Percentiles rank a stretch among this genome's conserved stretches.
These are phyloP conservation scores for Carex pumila DNA, from an alignment of 176 grass and related monocot species.

Conservation along the genomic window DNA sequence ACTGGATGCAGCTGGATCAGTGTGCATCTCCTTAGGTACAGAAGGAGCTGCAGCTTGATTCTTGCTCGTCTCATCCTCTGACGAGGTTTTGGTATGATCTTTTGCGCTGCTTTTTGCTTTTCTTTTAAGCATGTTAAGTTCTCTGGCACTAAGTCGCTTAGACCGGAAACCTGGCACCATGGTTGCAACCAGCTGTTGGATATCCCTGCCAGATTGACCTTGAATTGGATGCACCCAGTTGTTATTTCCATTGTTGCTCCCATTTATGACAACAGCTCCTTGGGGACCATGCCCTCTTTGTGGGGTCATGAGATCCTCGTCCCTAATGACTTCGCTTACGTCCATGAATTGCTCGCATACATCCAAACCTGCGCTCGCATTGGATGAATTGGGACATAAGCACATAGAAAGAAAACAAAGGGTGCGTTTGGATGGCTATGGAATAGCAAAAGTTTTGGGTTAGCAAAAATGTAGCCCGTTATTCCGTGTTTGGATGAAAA, in stretches of 20 bases:
- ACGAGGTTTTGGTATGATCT: conserved; percentile 74
- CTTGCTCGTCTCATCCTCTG: conserved; percentile 64
- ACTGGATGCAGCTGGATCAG: conserved; percentile 35
- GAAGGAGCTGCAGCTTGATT: conserved; percentile 34
- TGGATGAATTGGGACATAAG: neutral
- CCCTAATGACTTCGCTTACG: conserved; percentile 90
- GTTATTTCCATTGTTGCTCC: conserved; percentile 2
- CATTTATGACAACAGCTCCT: neutral
- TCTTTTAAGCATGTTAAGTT: conserved; percentile 86
- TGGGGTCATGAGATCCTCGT: conserved; percentile 82
- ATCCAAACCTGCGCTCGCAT: conserved; percentile 60
- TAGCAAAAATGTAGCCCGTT: no score
- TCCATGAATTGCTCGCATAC: conserved; percentile 99
- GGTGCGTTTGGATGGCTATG: no score
- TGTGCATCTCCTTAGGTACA: neutral
- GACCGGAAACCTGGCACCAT: conserved; percentile 67
- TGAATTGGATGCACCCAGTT: conserved; percentile 14
- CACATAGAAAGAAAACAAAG: no score
- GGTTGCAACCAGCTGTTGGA: conserved; percentile 84
- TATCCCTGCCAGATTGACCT: conserved; percentile 52
- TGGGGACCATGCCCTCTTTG: conserved; percentile 3
- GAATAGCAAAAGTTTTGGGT: no score
- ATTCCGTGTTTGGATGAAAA: no score
- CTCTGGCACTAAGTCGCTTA: conserved; percentile 81
- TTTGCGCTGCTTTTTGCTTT: conserved; percentile 87